Base-by-base conservation (phyloP, 371 early-diverging fungal genomes). In the Haplosporangium sp. region DNA sequence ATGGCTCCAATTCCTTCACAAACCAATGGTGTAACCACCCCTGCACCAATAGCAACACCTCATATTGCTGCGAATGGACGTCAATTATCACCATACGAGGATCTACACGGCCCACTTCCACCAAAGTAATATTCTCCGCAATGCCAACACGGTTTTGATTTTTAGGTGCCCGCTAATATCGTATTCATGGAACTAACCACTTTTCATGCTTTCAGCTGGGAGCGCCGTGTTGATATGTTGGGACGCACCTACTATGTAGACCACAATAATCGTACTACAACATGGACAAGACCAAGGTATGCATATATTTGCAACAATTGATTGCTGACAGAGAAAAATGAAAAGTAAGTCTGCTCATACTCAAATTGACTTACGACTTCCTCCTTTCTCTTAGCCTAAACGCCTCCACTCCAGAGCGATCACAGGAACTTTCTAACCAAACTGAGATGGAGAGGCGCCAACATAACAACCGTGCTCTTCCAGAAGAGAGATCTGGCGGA, bases 401-500 rank as follows among this genome's bases (percentile, higher is more conserved):
- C 29, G 29, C 73, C 4, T 62, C 73, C n/a, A 51, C 75, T 67
- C 81, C 86, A 21, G 72, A 80, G 23, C 81, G 81, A 42, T 65
- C 82, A 9, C 84, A 83, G 59, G 85, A 86, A 42, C 85, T 87
- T 53, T 85, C 85, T 64, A 74, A 85, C 20, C 81, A 85, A 51
- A 88, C 88, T 2, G 92, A 94, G 57, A 62, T 86, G 70, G 94
- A 95, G 81, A 84, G 95, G 59, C 87, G 84, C 42, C 86, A 89
- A 50, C 91, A 93, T 60, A 87, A 91, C 80, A 92, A 91, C 69
- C 90, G 95, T 47, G 88, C 91, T 6, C 86, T 95, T 18, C 95
- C 95, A 9, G 93, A 86, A 67, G 88, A 84, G 51, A 67, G 84
- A 4, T 59, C 81, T 4, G 74, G 65, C 37, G 68, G 79, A 21